A percentile compares a stretch with the other conserved stretches of the same genome.
These are phyloP conservation scores for Lachnellula occidentalis DNA, from an alignment of 2,329 filamentous ascomycete species.

Conservation along the genomic window DNA sequence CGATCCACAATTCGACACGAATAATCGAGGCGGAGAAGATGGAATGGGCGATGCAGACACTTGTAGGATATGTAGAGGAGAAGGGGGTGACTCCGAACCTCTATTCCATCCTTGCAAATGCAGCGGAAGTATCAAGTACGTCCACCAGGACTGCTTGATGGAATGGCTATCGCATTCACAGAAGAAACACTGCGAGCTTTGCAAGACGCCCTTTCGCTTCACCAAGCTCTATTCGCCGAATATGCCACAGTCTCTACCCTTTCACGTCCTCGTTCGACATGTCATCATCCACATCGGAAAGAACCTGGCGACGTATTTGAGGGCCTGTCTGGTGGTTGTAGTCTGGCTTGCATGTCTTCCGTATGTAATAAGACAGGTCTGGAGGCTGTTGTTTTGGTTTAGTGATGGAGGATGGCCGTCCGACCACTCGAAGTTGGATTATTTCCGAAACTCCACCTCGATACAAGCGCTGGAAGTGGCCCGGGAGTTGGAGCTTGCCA, in stretches of 20 bases:
- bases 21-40: slow-evolving; percentile 28
- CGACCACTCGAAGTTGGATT: slow-evolving; percentile 9
- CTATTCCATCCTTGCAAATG: slow-evolving; percentile 98
- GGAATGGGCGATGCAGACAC: slow-evolving; percentile 53
- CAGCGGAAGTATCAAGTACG: slow-evolving; percentile 96
- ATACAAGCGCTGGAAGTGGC: slow-evolving; percentile 21
- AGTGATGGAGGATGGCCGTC: slow-evolving; percentile 32
- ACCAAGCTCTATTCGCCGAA: slow-evolving; percentile 94
- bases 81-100: slow-evolving; percentile 75
- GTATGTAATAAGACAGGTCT: slow-evolving; percentile 84
- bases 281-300: slow-evolving; percentile 66
- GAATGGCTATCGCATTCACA: slow-evolving; percentile 98
- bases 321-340: slow-evolving; percentile 69
- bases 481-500: slow-evolving; percentile 22
- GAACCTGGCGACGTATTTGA: slow-evolving; percentile 70
- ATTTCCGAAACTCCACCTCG: slow-evolving; percentile 13
- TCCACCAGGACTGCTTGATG: slow-evolving; percentile 97
- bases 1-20: slow-evolving; percentile 45
- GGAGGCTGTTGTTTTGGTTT: slow-evolving; percentile 87
- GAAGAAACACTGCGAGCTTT: slow-evolving; percentile 99
- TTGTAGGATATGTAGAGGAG: slow-evolving; percentile 95
- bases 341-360: slow-evolving; percentile 90
- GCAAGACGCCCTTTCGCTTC: slow-evolving; percentile 97
- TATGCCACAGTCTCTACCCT: slow-evolving; percentile 82
- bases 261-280: slow-evolving; percentile 74